phyloP scores from a whole-genome alignment of 805 yeast species.

The Candida ulmi region DNA sequence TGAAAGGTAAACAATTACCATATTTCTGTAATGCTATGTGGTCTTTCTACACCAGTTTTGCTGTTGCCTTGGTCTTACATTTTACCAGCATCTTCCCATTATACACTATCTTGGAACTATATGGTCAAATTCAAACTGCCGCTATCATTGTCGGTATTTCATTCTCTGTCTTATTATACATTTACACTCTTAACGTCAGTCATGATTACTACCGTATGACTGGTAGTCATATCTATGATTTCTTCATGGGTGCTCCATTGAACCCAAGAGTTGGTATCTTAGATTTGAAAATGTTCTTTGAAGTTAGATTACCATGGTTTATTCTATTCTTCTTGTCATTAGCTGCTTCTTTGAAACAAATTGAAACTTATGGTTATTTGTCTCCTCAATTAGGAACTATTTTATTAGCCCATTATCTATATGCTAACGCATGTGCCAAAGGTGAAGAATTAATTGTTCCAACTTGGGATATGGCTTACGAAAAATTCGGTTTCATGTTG shows the following conservation, averaged over 20 bases:
- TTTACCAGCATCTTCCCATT: slow-evolving; percentile 68
- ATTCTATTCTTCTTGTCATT: slow-evolving; percentile 73
- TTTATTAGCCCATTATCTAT: slow-evolving; percentile 83
- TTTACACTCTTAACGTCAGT: slow-evolving; percentile 57
- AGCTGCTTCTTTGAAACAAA: slow-evolving; percentile 73
- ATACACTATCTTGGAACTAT: slow-evolving; percentile 69
- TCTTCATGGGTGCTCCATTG: slow-evolving; percentile 96
- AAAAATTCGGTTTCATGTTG: slow-evolving; percentile 98
- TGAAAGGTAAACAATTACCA: slow-evolving; percentile 75
- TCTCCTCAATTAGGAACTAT: slow-evolving; percentile 71
- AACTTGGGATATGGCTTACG: slow-evolving; percentile 99
- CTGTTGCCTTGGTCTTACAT: slow-evolving; percentile 57
- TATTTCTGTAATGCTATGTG: slow-evolving; percentile 91
- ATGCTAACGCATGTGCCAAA: slow-evolving; percentile 95
- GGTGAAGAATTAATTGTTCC: slow-evolving; percentile 98
- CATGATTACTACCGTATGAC: slow-evolving; percentile 87
- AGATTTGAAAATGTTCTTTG: slow-evolving; percentile 95
- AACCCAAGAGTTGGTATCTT: slow-evolving; percentile 92
- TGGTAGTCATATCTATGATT: slow-evolving; percentile 83
- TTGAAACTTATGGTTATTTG: slow-evolving; percentile 73
- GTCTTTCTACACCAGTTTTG: slow-evolving; percentile 69
- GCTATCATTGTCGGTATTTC: slow-evolving; percentile 76
- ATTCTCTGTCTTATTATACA: slow-evolving; percentile 64
- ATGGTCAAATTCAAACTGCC: slow-evolving; percentile 90
- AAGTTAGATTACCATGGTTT: slow-evolving; percentile 97